These are phyloP conservation scores for Onygenales sp. DNA, from an alignment of 2,329 filamentous ascomycete genomes.

Conservation along the genomic window DNA sequence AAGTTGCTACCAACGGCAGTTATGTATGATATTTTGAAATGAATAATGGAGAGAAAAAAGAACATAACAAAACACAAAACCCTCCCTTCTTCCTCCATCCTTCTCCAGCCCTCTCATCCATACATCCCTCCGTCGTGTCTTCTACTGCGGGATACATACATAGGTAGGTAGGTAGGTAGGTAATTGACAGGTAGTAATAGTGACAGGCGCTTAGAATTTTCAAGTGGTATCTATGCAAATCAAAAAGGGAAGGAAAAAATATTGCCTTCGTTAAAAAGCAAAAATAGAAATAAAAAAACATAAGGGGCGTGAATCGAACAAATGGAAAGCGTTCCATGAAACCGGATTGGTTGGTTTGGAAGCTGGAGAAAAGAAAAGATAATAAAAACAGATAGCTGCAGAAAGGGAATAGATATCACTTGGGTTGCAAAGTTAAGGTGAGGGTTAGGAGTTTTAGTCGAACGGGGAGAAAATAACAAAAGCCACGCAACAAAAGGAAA, in stretches of 20 bases:
- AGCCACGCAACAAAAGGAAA: conserved; percentile 11
- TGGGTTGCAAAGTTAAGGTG: neutral
- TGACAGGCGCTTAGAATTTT: conserved; percentile 3
- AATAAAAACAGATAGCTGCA: conserved; percentile 1
- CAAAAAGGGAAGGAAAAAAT: conserved; percentile 7
- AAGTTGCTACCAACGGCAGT: too few species aligned
- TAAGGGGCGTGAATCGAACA: conserved; percentile 8
- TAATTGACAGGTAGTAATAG: neutral
- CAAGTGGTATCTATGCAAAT: conserved; percentile 7
- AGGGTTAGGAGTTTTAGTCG: neutral
- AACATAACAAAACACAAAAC: too few species aligned
- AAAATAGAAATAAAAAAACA: conserved; percentile 8
- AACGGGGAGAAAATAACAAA: conserved; percentile 9
- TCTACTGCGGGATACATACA: too few species aligned
- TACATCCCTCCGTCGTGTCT: too few species aligned
- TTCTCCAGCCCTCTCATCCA: too few species aligned
- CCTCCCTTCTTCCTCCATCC: too few species aligned
- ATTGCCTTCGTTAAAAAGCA: too few species aligned
- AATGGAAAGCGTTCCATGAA: neutral
- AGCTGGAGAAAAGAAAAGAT: too few species aligned
- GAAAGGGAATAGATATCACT: conserved; percentile 6
- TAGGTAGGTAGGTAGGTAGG: conserved; percentile 1
- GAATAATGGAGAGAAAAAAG: too few species aligned
- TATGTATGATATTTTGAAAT: too few species aligned
- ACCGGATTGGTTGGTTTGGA: too few species aligned